phyloP scores from a whole-genome alignment of 306 rosid genomes.

The Fragaria ananassa region DNA sequence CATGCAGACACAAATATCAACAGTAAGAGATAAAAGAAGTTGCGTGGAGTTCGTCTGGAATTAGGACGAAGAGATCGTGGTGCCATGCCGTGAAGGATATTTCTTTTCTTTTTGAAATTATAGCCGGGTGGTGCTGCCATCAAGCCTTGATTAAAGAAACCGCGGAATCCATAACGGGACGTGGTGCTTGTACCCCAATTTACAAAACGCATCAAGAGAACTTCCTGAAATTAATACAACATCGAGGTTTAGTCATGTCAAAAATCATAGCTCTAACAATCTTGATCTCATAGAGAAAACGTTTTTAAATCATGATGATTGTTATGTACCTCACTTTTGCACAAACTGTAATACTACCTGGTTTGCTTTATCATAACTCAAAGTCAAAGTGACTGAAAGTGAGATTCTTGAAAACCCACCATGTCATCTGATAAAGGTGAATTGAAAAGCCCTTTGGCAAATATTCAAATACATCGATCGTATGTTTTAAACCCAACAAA shows the following conservation, averaged over 20 bases:
- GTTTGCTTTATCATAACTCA: neutral
- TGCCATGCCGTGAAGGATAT: slow-evolving; percentile 38
- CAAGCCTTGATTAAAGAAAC: neutral
- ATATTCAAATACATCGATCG: no score
- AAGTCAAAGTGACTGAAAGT: neutral
- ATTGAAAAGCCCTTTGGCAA: neutral
- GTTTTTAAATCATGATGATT: slow-evolving; percentile 6
- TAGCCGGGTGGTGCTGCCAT: neutral
- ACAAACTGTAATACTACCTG: no score
- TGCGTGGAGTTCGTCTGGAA: slow-evolving; percentile 35
- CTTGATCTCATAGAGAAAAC: slow-evolving; percentile 28
- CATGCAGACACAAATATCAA: slow-evolving; percentile 43
- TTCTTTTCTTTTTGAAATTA: neutral
- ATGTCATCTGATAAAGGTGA: neutral
- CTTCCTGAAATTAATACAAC: neutral
- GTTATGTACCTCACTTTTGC: neutral
- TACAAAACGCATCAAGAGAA: neutral
- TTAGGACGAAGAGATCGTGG: slow-evolving; percentile 29
- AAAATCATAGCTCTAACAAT: slow-evolving; percentile 30
- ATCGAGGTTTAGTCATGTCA: slow-evolving; percentile 2
- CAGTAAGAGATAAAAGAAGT: slow-evolving; percentile 32
- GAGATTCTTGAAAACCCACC: neutral
- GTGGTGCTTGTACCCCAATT: neutral
- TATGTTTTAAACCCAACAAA: no score
- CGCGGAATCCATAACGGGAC: neutral